Evolutionary conservation across 2,329 filamentous ascomycete species (phyloP), one percentile per base, ranked within the genome.

Genomic region (Dothistroma pini): DNA sequence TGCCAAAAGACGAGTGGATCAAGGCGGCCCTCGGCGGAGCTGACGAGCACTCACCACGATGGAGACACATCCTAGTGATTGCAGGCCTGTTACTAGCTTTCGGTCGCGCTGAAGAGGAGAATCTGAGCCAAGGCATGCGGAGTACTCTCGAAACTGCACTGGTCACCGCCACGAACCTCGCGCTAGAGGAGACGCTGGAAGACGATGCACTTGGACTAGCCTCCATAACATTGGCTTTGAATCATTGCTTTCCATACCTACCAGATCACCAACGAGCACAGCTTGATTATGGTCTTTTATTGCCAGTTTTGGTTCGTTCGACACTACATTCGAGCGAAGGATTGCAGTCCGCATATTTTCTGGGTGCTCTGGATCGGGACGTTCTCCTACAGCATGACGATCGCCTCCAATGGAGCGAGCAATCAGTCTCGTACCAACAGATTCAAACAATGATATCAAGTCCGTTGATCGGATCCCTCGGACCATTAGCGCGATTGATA

Each of bases 51-150:
- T 87, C 79, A 32, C 83, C 81, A 19, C 80, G 90, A 70, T 96
- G 91, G 91, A 88, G 91, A 74, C 92, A 96, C 74, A 76, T 92
- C 32, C 79, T 96, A n/a, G 83, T 93, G 5, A 83, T 96, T 9
- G 87, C 87, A 0, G 93, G 91, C 2, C 79, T 96, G 22, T 76
- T 96, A 60, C 83, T 93, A 71, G 91, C 90, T 9, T 88, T 93
- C 71, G 88, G 89, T 66, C 80, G 83, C 16, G 81, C 84, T 62
- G 83, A 87, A 47, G 78, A 86, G 51, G 82, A 83, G 61, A 84
- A 85, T n/a, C 75, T 92, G n/a, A 84, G 87, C 5, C 76, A 80
- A 34, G 75, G 81, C 55, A 80, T 93, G 73, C 82, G 87, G 51
- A 83, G 79, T 35, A 90, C 85, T 48, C 79, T 96, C 0, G 89